phyloP scores from a whole-genome alignment of 2,329 filamentous ascomycete genomes.

The Aspergillus pseudoviridinutans region DNA sequence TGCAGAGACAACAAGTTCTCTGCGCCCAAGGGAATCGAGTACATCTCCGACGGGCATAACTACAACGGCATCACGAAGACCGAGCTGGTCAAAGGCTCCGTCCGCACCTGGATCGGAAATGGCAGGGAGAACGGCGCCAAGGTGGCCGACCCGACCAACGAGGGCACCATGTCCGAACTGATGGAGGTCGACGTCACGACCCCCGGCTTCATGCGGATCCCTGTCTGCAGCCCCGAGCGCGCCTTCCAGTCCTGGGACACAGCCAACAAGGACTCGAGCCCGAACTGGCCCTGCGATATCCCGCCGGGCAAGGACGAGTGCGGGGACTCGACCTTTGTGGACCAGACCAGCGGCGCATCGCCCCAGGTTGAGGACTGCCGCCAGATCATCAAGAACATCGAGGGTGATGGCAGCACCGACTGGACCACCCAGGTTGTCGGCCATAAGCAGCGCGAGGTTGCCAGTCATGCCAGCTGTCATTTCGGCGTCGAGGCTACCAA shows the following conservation, averaged over 20 bases:
- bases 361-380: slow-evolving; percentile 11
- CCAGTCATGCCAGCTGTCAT: not conserved
- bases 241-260: slow-evolving; percentile 33
- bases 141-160: slow-evolving; percentile 20
- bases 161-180: slow-evolving; percentile 19
- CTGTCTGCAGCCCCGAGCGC: slow-evolving; percentile 34
- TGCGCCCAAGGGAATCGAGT: not conserved
- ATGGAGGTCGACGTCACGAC: slow-evolving; percentile 28
- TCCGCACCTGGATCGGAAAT: slow-evolving; percentile 21
- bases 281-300: slow-evolving; percentile 12
- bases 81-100: slow-evolving; percentile 5
- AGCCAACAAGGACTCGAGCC: slow-evolving; percentile 11
- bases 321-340: slow-evolving; percentile 8
- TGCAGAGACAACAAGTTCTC: slow-evolving; percentile 6
- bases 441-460: slow-evolving; percentile 4
- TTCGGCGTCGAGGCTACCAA: slow-evolving; percentile 11
- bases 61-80: slow-evolving; percentile 2
- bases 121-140: slow-evolving; percentile 28
- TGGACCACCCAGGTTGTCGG: slow-evolving; percentile 6
- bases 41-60: not conserved
- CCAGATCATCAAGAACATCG: slow-evolving; percentile 15
- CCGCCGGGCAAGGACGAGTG: slow-evolving; percentile 5
- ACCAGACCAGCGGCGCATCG: slow-evolving; percentile 22
- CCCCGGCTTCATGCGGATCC: slow-evolving; percentile 36
- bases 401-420: slow-evolving; percentile 4